Evolutionary conservation across 1,139 yeast genomes (phyloP).

Genomic region (Pneumocystis jirovecii): DNA sequence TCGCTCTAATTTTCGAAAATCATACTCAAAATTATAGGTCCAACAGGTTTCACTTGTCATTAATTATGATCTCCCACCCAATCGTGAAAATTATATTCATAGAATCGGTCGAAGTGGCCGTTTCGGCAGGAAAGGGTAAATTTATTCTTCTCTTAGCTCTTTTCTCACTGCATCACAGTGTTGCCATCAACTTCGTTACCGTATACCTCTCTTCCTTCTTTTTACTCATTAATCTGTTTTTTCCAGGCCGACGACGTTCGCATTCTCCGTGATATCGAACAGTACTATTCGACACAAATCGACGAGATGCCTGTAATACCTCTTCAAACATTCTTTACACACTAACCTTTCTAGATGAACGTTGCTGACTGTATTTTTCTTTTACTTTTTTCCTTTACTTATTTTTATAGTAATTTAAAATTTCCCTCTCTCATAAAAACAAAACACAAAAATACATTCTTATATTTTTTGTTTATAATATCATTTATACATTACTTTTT

Average conservation of each 20-base stretch:
- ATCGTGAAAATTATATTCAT: slow-evolving; percentile 97
- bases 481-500: not conserved
- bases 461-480: not conserved
- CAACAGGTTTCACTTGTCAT: slow-evolving; percentile 97
- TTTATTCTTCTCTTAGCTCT: not conserved
- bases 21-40: slow-evolving; percentile 1
- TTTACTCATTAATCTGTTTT: not conserved
- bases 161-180: slow-evolving; percentile 31
- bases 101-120: slow-evolving; percentile 99
- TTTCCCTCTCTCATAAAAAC: not conserved
- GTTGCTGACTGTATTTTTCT: slow-evolving; percentile 23
- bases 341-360: slow-evolving; percentile 28
- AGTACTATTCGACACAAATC: slow-evolving; percentile 94
- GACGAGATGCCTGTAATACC: slow-evolving; percentile 84
- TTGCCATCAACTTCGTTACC: slow-evolving; percentile 95
- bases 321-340: not conserved
- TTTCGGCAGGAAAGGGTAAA: slow-evolving; percentile 82
- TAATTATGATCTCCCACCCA: slow-evolving; percentile 93
- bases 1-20: not conserved
- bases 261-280: slow-evolving; percentile 94
- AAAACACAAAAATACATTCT: not conserved
- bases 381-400: not conserved
- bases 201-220: slow-evolving; percentile 15
- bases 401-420: not conserved
- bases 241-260: slow-evolving; percentile 52